These are phyloP conservation scores for Penicillium sp. DNA, from an alignment of 2,329 filamentous ascomycete species.

Conservation along the genomic window DNA sequence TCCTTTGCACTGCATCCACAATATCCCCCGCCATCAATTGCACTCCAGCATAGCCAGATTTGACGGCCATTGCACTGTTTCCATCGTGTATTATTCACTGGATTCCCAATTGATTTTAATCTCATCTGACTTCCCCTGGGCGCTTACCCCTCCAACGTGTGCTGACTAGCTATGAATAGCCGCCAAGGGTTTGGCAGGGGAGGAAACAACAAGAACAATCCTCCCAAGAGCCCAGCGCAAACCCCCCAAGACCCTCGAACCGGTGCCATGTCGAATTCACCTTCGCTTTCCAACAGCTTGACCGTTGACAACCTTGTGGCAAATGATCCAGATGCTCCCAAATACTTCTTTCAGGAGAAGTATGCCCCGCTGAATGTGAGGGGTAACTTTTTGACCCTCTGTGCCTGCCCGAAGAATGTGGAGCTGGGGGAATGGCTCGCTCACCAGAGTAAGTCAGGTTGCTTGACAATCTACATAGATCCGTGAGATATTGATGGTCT, in stretches of 20 bases:
- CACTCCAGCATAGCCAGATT: constrained; percentile 17
- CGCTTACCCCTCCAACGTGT: constrained; percentile 9
- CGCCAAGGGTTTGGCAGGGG: constrained; percentile 47
- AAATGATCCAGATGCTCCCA: constrained; percentile 42
- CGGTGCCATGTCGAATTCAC: constrained; percentile 35
- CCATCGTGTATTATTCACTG: constrained; percentile 7
- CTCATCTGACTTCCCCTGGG: constrained; percentile 1
- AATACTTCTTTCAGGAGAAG: constrained; percentile 49
- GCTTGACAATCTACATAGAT: neutral
- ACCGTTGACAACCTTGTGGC: constrained; percentile 33
- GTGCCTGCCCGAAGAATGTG: constrained; percentile 85
- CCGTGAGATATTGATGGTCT: constrained; percentile 9
- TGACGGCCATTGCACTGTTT: constrained; percentile 5
- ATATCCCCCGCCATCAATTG: no score
- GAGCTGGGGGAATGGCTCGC: constrained; percentile 94
- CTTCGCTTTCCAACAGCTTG: constrained; percentile 36
- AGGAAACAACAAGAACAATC: constrained; percentile 43
- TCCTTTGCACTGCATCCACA: constrained; percentile 24
- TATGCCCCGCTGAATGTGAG: constrained; percentile 81
- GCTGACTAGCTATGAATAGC: constrained; percentile 31
- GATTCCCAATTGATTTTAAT: constrained; percentile 4
- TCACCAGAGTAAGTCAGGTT: constrained; percentile 71
- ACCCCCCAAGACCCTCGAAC: constrained; percentile 27
- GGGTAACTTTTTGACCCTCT: constrained; percentile 95
- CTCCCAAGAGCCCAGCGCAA: constrained; percentile 36